Evolutionary conservation across 1,284 basidiomycete species (phyloP).

Genomic region (Cerioporus squamosus): DNA sequence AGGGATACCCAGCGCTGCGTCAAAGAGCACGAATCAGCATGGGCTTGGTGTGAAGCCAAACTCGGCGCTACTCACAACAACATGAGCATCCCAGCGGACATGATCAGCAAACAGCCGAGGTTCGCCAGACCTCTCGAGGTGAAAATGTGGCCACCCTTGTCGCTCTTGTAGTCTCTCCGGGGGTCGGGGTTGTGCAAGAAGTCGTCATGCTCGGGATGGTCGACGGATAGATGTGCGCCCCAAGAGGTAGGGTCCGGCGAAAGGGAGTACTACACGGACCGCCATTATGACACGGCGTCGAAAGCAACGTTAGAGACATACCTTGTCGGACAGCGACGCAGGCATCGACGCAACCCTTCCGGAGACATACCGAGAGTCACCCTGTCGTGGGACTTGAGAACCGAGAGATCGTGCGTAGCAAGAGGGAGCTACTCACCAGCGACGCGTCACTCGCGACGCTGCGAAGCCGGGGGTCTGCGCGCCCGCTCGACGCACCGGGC

Average conservation of each 20-base stretch:
- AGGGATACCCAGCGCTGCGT: constrained; percentile 78
- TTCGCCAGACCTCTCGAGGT: constrained; percentile 77
- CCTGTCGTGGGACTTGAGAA: constrained; percentile 35
- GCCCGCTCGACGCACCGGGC: constrained; percentile 47
- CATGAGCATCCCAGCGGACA: constrained; percentile 63
- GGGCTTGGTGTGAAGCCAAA: background rate
- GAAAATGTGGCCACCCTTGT: constrained; percentile 68
- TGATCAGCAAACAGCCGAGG: constrained; percentile 74
- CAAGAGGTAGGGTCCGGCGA: constrained; percentile 74
- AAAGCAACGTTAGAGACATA: constrained; percentile 8
- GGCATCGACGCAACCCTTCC: constrained; percentile 29
- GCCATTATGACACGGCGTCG: background rate
- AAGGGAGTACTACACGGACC: constrained; percentile 64
- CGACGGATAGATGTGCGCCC: constrained; percentile 68
- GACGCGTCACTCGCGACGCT: constrained; percentile 45
- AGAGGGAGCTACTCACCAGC: constrained; percentile 41
- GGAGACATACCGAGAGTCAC: constrained; percentile 48
- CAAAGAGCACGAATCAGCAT: background rate
- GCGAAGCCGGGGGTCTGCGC: constrained; percentile 44
- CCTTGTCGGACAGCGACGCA: constrained; percentile 44
- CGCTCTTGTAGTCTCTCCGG: constrained; percentile 66
- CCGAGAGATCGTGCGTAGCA: background rate
- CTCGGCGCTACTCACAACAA: constrained; percentile 66
- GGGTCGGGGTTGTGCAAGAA: constrained; percentile 81
- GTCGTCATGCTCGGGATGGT: constrained; percentile 67